Evolutionary conservation across 23 red algal genomes (phyloP).

Genomic region (Agarophyton chilense): DNA sequence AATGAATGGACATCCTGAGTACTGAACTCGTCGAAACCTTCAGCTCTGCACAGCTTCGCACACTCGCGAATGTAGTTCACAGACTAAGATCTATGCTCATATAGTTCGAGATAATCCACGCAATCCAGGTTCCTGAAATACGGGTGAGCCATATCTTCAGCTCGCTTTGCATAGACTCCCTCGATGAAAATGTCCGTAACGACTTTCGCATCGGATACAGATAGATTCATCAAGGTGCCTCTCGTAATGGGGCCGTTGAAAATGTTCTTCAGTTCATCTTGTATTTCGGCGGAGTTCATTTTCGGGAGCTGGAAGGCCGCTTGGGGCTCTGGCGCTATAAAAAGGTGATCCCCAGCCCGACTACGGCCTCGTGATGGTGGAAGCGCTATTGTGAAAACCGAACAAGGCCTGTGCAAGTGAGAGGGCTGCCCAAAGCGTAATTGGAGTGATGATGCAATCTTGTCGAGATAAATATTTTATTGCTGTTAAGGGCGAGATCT

Average conservation of each 20-base stretch:
- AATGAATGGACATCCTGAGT: constrained; percentile 74
- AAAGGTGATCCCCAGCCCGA: constrained; percentile 44
- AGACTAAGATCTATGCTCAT: constrained; percentile 21
- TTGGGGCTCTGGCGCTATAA: constrained; percentile 12
- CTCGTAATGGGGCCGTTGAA: constrained; percentile 35
- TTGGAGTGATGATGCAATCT: too few relatives aligned
- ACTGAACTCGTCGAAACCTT: constrained; percentile 71
- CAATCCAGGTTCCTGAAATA: constrained; percentile 29
- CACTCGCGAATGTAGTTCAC: constrained; percentile 30
- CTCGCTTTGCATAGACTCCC: constrained; percentile 31
- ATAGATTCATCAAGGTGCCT: constrained; percentile 14
- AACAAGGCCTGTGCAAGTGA: too few relatives aligned
- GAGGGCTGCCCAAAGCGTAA: too few relatives aligned
- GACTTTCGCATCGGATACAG: constrained; percentile 13
- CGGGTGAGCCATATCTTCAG: constrained; percentile 59
- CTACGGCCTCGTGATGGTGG: constrained; percentile 30
- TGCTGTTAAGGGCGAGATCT: too few relatives aligned
- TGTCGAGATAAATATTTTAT: too few relatives aligned
- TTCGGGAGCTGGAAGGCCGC: constrained; percentile 33
- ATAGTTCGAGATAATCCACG: constrained; percentile 48
- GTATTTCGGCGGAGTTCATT: constrained; percentile 46
- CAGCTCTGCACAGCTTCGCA: constrained; percentile 54
- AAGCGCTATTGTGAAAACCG: neutral
- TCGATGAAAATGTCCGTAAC: constrained; percentile 57
- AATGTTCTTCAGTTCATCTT: too few relatives aligned